Conservation (phyloP, 208 protist genomes). For the Trypanosoma congolense region DNA sequence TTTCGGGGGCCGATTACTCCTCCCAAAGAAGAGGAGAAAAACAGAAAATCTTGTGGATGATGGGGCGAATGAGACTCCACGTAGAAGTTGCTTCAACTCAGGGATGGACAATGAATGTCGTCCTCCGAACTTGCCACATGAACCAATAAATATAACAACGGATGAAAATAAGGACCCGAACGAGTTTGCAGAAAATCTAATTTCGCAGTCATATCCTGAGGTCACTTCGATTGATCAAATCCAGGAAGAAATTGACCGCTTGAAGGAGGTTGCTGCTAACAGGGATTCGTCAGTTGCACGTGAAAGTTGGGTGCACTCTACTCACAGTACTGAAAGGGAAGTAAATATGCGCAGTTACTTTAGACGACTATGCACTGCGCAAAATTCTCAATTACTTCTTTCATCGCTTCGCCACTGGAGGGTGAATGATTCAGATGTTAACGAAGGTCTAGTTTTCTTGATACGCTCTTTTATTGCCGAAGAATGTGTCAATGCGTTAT, state of each 20-base stretch:
- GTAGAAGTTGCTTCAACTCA: slow-evolving; percentile 7
- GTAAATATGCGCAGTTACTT: slow-evolving; percentile 70
- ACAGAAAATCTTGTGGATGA: slow-evolving; percentile 18
- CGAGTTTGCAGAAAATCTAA: background rate
- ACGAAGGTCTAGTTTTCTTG: slow-evolving; percentile 68
- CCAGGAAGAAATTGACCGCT: background rate
- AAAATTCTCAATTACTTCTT: slow-evolving; percentile 63
- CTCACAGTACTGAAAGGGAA: slow-evolving; percentile 62
- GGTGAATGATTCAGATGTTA: slow-evolving; percentile 71
- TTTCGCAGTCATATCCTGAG: background rate
- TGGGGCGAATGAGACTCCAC: slow-evolving; percentile 28
- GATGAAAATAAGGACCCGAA: slow-evolving; percentile 4
- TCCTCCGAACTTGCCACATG: slow-evolving; percentile 34
- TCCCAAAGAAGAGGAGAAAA: slow-evolving; percentile 41
- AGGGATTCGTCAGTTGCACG: slow-evolving; percentile 26
- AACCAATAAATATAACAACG: slow-evolving; percentile 20
- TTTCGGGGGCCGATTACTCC: slow-evolving; percentile 64
- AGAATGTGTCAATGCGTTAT: slow-evolving; percentile 54
- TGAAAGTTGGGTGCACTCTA: slow-evolving; percentile 38
- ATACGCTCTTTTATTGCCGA: slow-evolving; percentile 57
- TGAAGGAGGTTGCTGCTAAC: slow-evolving; percentile 12
- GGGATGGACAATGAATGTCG: slow-evolving; percentile 7
- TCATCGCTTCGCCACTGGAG: slow-evolving; percentile 72
- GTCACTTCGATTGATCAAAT: background rate
- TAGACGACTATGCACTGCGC: slow-evolving; percentile 53